phyloP scores from a whole-genome alignment of 257 asterid genomes.

The Solanum dulcamara region DNA sequence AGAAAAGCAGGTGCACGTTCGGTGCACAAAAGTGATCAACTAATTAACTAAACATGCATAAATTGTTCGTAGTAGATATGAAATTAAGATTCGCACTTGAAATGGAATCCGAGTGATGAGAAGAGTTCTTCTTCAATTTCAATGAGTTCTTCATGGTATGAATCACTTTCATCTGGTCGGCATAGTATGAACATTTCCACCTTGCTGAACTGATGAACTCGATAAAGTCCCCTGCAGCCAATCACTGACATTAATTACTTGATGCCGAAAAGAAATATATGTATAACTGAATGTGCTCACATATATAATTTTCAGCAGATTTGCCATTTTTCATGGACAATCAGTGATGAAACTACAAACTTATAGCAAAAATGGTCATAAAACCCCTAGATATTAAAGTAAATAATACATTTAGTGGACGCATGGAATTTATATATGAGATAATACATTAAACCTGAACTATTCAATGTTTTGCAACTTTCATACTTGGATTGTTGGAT shows the following conservation, averaged over 20 bases:
- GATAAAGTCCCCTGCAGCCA: constrained; percentile 76
- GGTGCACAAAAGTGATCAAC: neutral
- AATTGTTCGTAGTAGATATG: neutral
- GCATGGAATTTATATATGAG: neutral
- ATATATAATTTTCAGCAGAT: neutral
- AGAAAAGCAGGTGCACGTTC: neutral
- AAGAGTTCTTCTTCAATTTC: constrained; percentile 72
- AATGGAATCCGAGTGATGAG: constrained; percentile 85
- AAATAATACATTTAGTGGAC: neutral
- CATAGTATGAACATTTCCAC: constrained; percentile 94
- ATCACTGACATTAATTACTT: constrained; percentile 1
- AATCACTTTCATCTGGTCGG: constrained; percentile 77
- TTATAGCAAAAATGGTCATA: neutral
- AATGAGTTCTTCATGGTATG: constrained; percentile 68
- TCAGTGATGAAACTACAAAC: neutral
- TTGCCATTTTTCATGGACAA: neutral
- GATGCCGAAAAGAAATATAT: neutral
- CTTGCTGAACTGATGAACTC: constrained; percentile 98
- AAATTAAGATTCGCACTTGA: constrained; percentile 35
- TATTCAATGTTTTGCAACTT: neutral
- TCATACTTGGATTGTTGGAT: neutral
- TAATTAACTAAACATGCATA: neutral
- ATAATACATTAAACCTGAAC: neutral
- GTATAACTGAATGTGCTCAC: neutral
- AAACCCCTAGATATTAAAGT: neutral